These are phyloP conservation scores for Cercospora sp. DNA, from an alignment of 2,329 filamentous ascomycete genomes.

Conservation along the genomic window DNA sequence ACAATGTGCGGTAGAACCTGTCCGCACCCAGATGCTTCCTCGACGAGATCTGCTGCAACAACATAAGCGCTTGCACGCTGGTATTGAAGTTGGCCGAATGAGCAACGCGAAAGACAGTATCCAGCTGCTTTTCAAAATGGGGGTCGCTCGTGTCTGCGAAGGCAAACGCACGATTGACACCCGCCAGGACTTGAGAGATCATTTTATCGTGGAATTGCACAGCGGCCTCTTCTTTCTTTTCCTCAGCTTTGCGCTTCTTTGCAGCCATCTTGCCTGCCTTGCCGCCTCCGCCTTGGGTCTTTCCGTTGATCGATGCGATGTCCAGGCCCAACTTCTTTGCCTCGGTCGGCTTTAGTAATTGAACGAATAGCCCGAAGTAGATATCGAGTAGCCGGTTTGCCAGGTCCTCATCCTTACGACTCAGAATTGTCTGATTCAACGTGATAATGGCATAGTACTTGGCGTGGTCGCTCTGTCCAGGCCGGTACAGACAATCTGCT, in stretches of 20 bases:
- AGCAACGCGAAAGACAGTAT: conserved; percentile 92
- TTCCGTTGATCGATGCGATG: conserved; percentile 32
- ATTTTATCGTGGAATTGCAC: conserved; percentile 82
- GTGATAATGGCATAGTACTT: conserved; percentile 97
- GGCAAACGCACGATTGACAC: conserved; percentile 93
- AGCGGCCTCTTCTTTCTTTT: conserved; percentile 40
- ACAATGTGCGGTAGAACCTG: conserved; percentile 90
- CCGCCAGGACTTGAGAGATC: conserved; percentile 85
- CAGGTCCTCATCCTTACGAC: conserved; percentile 75
- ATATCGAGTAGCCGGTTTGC: conserved; percentile 81
- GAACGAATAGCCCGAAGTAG: conserved; percentile 87
- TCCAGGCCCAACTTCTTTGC: conserved; percentile 31
- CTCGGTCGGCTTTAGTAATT: conserved; percentile 67
- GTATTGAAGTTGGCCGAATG: conserved; percentile 99
- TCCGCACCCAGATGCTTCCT: conserved; percentile 80
- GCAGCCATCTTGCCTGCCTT: conserved; percentile 56
- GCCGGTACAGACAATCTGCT: conserved; percentile 80
- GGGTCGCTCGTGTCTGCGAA: conserved; percentile 81
- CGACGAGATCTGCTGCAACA: conserved; percentile 88
- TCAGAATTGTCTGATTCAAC: conserved; percentile 92
- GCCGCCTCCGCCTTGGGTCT: conserved; percentile 55
- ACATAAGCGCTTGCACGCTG: conserved; percentile 87
- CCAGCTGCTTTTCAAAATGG: conserved; percentile 81
- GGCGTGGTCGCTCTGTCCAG: conserved; percentile 81
- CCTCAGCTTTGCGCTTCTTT: conserved; percentile 46